Base-by-base conservation (phyloP, 2,329 filamentous ascomycete genomes). In the Elsinoe perseae region DNA sequence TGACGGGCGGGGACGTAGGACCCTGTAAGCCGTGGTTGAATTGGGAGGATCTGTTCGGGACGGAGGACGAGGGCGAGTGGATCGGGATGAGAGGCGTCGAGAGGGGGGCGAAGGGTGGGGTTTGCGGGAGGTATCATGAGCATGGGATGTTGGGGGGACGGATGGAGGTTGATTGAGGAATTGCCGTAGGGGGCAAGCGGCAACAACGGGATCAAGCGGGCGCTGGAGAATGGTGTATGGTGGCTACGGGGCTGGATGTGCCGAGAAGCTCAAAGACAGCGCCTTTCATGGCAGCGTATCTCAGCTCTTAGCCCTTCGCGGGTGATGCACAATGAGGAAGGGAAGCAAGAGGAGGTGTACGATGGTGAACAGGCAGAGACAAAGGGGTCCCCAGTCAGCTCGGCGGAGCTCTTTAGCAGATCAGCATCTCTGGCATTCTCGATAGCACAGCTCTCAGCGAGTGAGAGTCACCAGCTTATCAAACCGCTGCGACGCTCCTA, bases 11-110 rank as follows among this genome's bases (percentile, higher is more conserved):
- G 58, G 66, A 71, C 64, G 57, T 64, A n/a, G 64, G 65, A 48
- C 65, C 65, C 27, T 72, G 69, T 63, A 72, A 72, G 65, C 70
- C 70, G 20, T 72, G 64, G 64, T 54, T 60, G 58, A 61, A 36
- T 25, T 56, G 53, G 53, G 53, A 56, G 23, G 53, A 56, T 21
- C 18, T 36, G 10, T 54, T 42, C 36, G 52, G 34, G 36, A 20
- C 27, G 32, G 38, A 54, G 52, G 36, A 34, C 12, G 23, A 25
- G 38, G 38, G 27, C 14, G 52, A 44, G 34, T 18, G 52, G 52
- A 54, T 25, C 18, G 36, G 32, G 21, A 43, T 30, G 38, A 43
- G 52, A 20, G 21, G 36, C 1, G 36, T 27, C 1, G 38, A 54
- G 52, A 54, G 38, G 52, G 52, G 67, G 65, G 63, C 64, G 54